Base-by-base conservation (phyloP, 805 yeast genomes). In the Lachancea thermotolerans region DNA sequence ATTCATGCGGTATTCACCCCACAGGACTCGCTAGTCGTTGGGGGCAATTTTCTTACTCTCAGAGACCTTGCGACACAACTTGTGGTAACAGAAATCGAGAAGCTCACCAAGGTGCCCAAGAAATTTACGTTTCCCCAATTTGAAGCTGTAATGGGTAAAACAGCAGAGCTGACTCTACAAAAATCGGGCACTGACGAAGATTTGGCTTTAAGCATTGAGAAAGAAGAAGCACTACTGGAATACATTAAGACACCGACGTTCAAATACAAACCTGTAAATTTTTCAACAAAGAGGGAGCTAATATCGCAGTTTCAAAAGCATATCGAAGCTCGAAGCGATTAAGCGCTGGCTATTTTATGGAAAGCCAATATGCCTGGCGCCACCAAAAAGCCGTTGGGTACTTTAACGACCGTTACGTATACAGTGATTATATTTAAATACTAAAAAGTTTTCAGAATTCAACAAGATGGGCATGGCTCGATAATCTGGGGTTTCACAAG, bases 1-100 rank as follows among this genome's bases (percentile, higher is more conserved):
- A 88, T 89, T 41, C 96, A 89, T 63, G 81, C 93, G 0, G 97
- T 89, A 0, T 79, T 79, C 56, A 88, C 96, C 0, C 91, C 95
- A 0, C 66, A 68, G 12, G 95, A 89, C 58, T 77, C 95, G 0
- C 66, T 88, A 2, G 88, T 89, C 2, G 76, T 89, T 45, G 96
- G 96, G 2, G 97, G 97, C 0, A 89, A 89, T 60, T 89, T 82
- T 59, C 66, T 89, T 25, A 86, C 95, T 0, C 58, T 79, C 35
- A 65, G 77, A 44, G 81, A 82, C 55, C 64, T 87, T 50, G 68
- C 70, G 16, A 81, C 73, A 51, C 95, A 89, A 58, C 58, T 86
- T 33, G 68, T 68, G 39, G 74, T 87, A 8, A 75, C 75, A 44
- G 68, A 73, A 8, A 70, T 89, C 28, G 97, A 89, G 59, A 66